A percentile compares a stretch with the other conserved stretches of the same genome.
Evolutionary conservation across 345 rosid genomes (phyloP).

Genomic region (Combretum micranthum): DNA sequence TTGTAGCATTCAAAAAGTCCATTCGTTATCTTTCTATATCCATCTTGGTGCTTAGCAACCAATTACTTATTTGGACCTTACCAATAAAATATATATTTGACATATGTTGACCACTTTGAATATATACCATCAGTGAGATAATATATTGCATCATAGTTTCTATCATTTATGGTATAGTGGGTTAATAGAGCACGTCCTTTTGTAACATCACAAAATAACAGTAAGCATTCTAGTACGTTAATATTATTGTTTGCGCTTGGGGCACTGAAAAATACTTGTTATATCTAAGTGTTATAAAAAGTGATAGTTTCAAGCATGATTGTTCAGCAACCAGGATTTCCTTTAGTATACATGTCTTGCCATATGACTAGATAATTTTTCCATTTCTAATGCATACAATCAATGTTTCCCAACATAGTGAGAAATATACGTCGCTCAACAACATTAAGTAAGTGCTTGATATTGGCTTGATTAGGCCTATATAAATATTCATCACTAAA

Average conservation of each 20-base stretch:
- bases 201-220: neutral
- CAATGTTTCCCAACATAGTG: neutral
- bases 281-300: neutral
- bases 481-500: neutral
- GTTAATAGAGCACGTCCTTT: neutral
- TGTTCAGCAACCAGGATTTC: neutral
- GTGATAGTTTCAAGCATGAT: too few species aligned
- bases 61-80: neutral
- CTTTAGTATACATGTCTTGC: neutral
- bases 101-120: neutral
- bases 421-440: neutral
- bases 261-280: neutral
- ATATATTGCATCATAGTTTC: neutral
- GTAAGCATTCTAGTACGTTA: neutral
- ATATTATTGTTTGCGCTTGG: constrained; percentile 1
- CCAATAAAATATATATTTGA: neutral
- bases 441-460: neutral
- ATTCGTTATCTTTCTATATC: neutral
- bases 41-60: neutral
- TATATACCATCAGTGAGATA: neutral
- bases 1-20: neutral
- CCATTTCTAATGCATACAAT: constrained; percentile 1
- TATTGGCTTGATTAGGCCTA: neutral
- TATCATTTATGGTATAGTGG: neutral
- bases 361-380: neutral